A percentile compares a stretch with the other conserved stretches of the same genome.
phyloP scores from a whole-genome alignment of 495 filamentous ascomycete genomes.

The Penicillium canescens region DNA sequence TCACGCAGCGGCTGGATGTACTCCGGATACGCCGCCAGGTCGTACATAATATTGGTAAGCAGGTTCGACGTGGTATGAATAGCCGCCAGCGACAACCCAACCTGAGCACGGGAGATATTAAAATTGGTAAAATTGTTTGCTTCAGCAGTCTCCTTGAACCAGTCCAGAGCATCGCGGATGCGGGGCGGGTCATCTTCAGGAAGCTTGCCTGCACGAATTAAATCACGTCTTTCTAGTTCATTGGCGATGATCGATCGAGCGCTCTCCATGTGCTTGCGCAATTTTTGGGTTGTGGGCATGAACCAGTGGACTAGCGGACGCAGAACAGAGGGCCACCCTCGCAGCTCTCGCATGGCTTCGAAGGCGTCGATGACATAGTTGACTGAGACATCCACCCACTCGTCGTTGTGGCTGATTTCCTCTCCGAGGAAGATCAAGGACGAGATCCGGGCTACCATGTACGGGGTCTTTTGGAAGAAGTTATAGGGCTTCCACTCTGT shows the following conservation, averaged over 20 bases:
- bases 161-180: slow-evolving; percentile 36
- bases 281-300: slow-evolving; percentile 25
- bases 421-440: slow-evolving; percentile 60
- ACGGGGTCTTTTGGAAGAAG: slow-evolving; percentile 29
- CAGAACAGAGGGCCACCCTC: slow-evolving; percentile 36
- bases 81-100: slow-evolving; percentile 41
- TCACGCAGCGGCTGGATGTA: slow-evolving; percentile 36
- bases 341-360: slow-evolving; percentile 29
- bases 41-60: slow-evolving; percentile 41
- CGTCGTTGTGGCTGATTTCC: slow-evolving; percentile 50
- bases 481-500: slow-evolving; percentile 33
- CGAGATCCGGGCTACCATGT: slow-evolving; percentile 56
- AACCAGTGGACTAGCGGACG: slow-evolving; percentile 40
- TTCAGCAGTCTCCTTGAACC: slow-evolving; percentile 31
- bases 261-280: slow-evolving; percentile 26
- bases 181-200: slow-evolving; percentile 15
- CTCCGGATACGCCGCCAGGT: slow-evolving; percentile 39
- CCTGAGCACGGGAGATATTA: slow-evolving; percentile 27
- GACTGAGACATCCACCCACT: slow-evolving; percentile 58
- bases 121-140: slow-evolving; percentile 7
- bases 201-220: slow-evolving; percentile 29
- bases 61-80: slow-evolving; percentile 48
- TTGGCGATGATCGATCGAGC: slow-evolving; percentile 31
- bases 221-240: slow-evolving; percentile 29
- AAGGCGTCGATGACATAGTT: slow-evolving; percentile 58